Conservation (phyloP, 768 basidiomycete species). For the Wakefieldia striispora region DNA sequence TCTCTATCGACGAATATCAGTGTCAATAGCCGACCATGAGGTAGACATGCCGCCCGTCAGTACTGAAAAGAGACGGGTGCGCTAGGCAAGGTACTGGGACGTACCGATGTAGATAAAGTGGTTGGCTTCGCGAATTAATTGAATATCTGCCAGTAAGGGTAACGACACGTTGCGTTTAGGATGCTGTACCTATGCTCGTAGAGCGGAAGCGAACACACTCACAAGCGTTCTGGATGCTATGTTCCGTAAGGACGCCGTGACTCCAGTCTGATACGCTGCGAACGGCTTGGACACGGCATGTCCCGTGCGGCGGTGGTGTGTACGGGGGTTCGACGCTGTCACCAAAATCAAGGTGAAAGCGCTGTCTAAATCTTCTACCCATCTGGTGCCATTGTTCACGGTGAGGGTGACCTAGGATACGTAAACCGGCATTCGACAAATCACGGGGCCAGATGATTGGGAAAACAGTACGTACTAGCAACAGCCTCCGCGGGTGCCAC, state of each 20-base stretch:
- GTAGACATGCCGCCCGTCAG: conserved; percentile 10
- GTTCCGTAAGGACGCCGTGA: conserved; percentile 86
- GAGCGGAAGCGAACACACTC: conserved; percentile 31
- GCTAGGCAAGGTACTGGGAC: conserved; percentile 24
- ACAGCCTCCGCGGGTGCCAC: conserved; percentile 66
- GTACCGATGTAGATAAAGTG: conserved; percentile 92
- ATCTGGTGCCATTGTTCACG: conserved; percentile 56
- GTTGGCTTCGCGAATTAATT: conserved; percentile 78
- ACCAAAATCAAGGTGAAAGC: conserved; percentile 52
- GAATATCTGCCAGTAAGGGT: conserved; percentile 47
- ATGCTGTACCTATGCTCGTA: not conserved
- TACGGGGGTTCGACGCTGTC: conserved; percentile 43
- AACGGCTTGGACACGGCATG: conserved; percentile 74
- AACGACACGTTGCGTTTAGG: not conserved
- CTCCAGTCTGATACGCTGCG: conserved; percentile 93
- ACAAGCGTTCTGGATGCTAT: conserved; percentile 94
- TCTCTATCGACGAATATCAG: conserved; percentile 44
- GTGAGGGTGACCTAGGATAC: conserved; percentile 59
- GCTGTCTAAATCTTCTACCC: conserved; percentile 61
- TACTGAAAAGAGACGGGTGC: not conserved
- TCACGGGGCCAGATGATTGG: not conserved
- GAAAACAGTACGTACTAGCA: conserved; percentile 40
- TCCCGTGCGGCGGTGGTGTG: conserved; percentile 42
- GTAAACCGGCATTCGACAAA: not conserved
- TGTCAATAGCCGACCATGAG: conserved; percentile 8